Evolutionary conservation across 345 rosid genomes (phyloP), one percentile per base, ranked within the genome.

Genomic region (Rhizophora mangle): DNA sequence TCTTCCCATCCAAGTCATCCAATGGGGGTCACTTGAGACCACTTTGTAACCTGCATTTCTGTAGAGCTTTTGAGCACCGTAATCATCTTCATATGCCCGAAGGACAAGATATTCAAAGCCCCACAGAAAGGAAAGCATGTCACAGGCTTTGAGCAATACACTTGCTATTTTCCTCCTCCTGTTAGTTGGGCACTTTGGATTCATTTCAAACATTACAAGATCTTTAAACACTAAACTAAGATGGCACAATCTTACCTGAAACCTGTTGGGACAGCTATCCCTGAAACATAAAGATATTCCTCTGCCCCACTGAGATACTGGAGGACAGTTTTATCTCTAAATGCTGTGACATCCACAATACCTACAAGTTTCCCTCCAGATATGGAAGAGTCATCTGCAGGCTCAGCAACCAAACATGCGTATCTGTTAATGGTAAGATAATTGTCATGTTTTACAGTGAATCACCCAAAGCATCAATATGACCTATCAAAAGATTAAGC

Each of bases 211-310:
- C 3, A 11, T 20, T 21, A 65, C 43, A 1, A 43, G 39, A 27
- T 21, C 22, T 11, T 58, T 3, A 57, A 27, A 31, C 22, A 31
- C 3, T 8, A 15, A 22, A 19, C 16, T 19, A 11, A n/a, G 26
- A 21, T 20, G 34, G 16, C 10, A 65, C 49, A 11, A 43, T 43
- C 49, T 43, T 43, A 89, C 97, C 93, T 84, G 80, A 80, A 87
- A 72, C 65, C 62, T 68, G 76, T 73, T 7, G 88, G 80, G 53
- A 93, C 96, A 1, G 97, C 98, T 1, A 91, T 87, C 5, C 97
- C 96, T 1, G 98, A 94, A 8, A 94, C 79, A 49, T 94, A 94
- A 27, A 94, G 88, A 56, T 90, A 94, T 53, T 91, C 97, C 8
- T 85, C 85, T 0, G 82, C 87, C 21, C 85, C 89, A 0, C 62